Base-by-base conservation (phyloP, 2,329 filamentous ascomycete species). In the Phialophora macrospora region DNA sequence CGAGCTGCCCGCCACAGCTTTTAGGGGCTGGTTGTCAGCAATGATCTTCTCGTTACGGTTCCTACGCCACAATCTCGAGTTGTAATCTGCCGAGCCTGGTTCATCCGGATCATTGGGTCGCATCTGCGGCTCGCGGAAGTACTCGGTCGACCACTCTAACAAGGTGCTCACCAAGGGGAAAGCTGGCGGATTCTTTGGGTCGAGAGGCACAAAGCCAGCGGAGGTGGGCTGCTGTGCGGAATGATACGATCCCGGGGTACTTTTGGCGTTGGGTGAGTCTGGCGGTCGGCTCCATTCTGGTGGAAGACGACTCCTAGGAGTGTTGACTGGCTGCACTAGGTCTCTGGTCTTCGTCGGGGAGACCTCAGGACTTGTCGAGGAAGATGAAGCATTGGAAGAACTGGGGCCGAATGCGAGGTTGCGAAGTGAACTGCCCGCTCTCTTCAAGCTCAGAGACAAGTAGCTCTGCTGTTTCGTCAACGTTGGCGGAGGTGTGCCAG, bases 81-180 rank as follows among this genome's bases (percentile, higher is more conserved):
- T 99, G 79, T 98, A 99, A 77, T 98, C 93, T 17, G 91, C 91
- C 74, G 93, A 97, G 38, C 95, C 95, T 14, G 95, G 95, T 75
- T 99, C 95, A 73, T 99, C 95, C 26, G 93, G 91, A 76, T 99
- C 95, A 64, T 91, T 93, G 2, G 92, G 90, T 75, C 95, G 96
- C 95, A 99, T 98, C 78, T 99, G 95, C 34, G 95, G 95, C 77
- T 98, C 93, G 32, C 93, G 91, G 83, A 98, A 99, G 77, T 99
- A 98, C 77, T 94, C 94, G 52, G 95, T 93, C 3, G 93, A 97
- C 93, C 94, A 99, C 69, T 97, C 92, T 68, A 97, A 84, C 77
- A 98, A 96, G 8, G 85, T 88, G 75, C 93, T 97, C 66, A 85
- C 85, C 20, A 99, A 77, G 1, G 95, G 95, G 30, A 98, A 84